These are phyloP conservation scores for Cenchrus fungigraminus DNA, from an alignment of 176 grass and related monocot genomes.

Conservation along the genomic window DNA sequence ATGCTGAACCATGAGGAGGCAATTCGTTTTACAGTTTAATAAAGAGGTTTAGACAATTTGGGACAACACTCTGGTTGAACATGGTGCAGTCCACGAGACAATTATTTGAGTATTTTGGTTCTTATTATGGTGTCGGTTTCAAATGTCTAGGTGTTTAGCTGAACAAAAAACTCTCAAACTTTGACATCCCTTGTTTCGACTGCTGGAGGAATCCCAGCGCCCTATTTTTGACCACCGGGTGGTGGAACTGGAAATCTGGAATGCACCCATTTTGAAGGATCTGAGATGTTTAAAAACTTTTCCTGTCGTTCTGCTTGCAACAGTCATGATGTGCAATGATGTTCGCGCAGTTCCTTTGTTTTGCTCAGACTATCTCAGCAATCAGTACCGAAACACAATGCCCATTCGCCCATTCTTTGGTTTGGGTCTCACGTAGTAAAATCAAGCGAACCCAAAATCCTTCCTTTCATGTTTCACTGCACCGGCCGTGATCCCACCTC, in stretches of 20 bases:
- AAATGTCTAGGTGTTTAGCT: constrained; percentile 56
- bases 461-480: too few relatives aligned
- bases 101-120: constrained; percentile 29
- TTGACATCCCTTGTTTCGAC: constrained; percentile 26
- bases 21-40: constrained; percentile 64
- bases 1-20: neutral
- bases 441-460: too few relatives aligned
- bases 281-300: neutral
- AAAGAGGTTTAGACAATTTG: constrained; percentile 46
- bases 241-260: constrained; percentile 41
- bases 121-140: constrained; percentile 17
- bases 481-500: too few relatives aligned
- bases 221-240: constrained; percentile 50
- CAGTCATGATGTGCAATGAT: neutral
- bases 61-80: constrained; percentile 37
- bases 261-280: constrained; percentile 29
- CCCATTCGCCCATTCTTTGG: too few relatives aligned
- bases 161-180: constrained; percentile 23
- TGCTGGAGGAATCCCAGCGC: constrained; percentile 50
- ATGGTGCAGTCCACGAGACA: constrained; percentile 47
- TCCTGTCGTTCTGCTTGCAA: too few relatives aligned
- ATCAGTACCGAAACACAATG: too few relatives aligned
- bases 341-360: too few relatives aligned
- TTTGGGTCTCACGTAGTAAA: too few relatives aligned
- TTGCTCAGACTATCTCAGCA: too few relatives aligned